These are phyloP conservation scores for Pseudomicrostroma phylloplanum DNA, from an alignment of 1,284 basidiomycete species.

Conservation along the genomic window DNA sequence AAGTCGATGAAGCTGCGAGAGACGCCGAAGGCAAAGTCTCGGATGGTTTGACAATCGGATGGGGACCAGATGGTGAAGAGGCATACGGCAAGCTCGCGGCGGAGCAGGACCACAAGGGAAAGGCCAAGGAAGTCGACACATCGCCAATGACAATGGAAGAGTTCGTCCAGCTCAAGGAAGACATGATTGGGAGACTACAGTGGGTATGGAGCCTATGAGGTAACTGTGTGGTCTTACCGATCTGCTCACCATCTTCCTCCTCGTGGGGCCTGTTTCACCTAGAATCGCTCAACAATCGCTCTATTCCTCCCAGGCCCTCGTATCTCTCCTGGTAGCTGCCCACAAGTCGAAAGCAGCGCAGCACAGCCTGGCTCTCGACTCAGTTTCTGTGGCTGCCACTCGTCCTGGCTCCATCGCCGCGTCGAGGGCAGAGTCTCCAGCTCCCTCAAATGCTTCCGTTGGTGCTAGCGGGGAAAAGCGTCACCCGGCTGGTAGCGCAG, in stretches of 20 bases:
- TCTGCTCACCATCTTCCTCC: neutral
- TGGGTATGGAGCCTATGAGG: neutral
- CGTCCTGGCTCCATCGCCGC: conserved; percentile 14
- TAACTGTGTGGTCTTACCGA: conserved; percentile 2
- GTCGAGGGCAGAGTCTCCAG: neutral
- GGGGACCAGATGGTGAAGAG: neutral
- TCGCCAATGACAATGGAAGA: conserved; percentile 3
- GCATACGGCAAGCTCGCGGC: neutral
- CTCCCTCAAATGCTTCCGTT: neutral
- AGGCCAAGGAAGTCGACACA: neutral
- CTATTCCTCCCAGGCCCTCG: conserved; percentile 6
- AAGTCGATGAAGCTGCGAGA: neutral
- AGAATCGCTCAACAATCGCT: conserved; percentile 7
- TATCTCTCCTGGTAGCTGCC: conserved; percentile 5
- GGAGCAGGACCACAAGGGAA: neutral
- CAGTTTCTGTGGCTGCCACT: conserved; percentile 10
- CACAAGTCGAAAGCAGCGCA: conserved; percentile 18
- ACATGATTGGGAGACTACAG: conserved; percentile 3
- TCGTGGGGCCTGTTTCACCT: neutral
- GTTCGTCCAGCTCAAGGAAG: conserved; percentile 8
- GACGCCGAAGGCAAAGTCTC: neutral
- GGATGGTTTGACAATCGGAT: neutral
- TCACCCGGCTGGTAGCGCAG: neutral
- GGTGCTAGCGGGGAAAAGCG: neutral
- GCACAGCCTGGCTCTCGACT: conserved; percentile 19